phyloP scores from a whole-genome alignment of 2,329 filamentous ascomycete genomes.

The Pseudodiploospora longispora region DNA sequence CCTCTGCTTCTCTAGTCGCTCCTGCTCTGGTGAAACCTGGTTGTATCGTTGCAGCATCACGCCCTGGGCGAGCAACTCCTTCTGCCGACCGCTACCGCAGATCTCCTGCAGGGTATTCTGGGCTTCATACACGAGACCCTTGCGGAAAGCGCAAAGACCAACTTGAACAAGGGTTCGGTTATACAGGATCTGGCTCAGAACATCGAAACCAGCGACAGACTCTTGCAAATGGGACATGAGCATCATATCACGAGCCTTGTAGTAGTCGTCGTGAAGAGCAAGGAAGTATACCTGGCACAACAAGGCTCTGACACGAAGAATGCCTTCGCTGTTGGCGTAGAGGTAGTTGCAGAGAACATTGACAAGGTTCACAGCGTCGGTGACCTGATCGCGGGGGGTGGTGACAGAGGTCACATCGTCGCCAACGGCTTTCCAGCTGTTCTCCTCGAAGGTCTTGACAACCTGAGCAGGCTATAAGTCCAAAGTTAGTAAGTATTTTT shows the following conservation, averaged over 20 bases:
- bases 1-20: constrained; percentile 91
- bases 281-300: constrained; percentile 98
- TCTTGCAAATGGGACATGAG: constrained; percentile 99
- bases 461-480: constrained; percentile 69
- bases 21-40: constrained; percentile 94
- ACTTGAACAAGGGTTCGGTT: constrained; percentile 97
- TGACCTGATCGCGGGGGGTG: constrained; percentile 61
- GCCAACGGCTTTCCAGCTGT: constrained; percentile 79
- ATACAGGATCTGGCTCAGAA: constrained; percentile 96
- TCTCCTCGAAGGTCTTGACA: constrained; percentile 87
- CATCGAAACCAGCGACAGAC: constrained; percentile 92
- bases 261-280: constrained; percentile 95
- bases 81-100: constrained; percentile 92
- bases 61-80: constrained; percentile 94
- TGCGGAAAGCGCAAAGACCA: constrained; percentile 95
- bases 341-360: constrained; percentile 89
- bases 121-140: constrained; percentile 92
- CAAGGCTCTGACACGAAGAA: constrained; percentile 94
- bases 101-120: constrained; percentile 98
- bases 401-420: constrained; percentile 65
- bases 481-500: constrained; percentile 7
- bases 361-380: constrained; percentile 68
- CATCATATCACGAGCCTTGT: constrained; percentile 97
- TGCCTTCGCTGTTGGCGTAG: constrained; percentile 89
- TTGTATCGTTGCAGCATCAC: constrained; percentile 97